Base-by-base conservation (phyloP, 176 grass and related monocot genomes). In the Oryza glumipatula region DNA sequence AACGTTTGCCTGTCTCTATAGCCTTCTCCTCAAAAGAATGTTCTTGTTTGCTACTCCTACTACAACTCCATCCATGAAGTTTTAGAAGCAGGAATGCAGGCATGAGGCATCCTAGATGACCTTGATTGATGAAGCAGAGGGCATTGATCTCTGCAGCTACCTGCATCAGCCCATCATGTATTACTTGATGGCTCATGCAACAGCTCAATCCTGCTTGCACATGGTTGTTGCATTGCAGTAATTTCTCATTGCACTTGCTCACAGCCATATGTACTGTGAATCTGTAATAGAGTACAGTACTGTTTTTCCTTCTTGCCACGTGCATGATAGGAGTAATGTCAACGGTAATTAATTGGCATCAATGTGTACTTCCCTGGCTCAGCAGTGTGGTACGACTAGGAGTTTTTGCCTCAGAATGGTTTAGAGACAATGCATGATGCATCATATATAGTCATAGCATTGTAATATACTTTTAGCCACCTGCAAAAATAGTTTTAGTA, bases 131-230 rank as follows among this genome's bases (percentile, higher is more conserved):
- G 21, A 71, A 9, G 19, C 33, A 21, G 68, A 21, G 68, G 13
- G 68, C 68, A 44, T 12, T 70, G 16, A 44, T 71, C 69, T 11
- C n/a, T 71, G 35, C 69, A 71, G 38, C 36, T 44, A 71, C 69
- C 69, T 71, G 4, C 11, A 72, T 45, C 41, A 26, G 41, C 39
- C n/a, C 41, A 24, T 23, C 41, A 46, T 23, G 4, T 19, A 14
- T 23, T 22, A 44, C 38, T 72, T n/a, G 69, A 45, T 72, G 68
- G 38, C 69, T 45, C 38, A 21, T n/a, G 54, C 2, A 58, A 41
- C 41, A 46, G 41, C 41, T 15, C 14, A 48, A 14, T 14, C 45
- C 21, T 72, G 69, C 35, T 72, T 43, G 68, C 36, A n/a, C 35
- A 39, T 41, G 21, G 36, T 19, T 4, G 41, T 44, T 44, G 43